These are phyloP conservation scores for Emydomyces testavorans DNA, from an alignment of 2,329 filamentous ascomycete genomes.

Conservation along the genomic window DNA sequence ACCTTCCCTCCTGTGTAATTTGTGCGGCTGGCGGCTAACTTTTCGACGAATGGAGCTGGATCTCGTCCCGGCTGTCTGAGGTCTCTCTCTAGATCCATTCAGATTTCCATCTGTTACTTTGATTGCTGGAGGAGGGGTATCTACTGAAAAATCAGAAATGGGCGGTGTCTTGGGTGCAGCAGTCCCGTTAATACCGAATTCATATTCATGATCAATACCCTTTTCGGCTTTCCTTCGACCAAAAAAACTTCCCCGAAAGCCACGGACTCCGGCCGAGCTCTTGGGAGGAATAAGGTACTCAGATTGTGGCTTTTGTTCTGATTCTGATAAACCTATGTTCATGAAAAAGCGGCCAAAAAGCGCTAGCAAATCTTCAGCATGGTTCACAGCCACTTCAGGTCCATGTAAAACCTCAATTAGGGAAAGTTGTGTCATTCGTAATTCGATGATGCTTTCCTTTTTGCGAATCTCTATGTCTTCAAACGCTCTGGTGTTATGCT, in stretches of 20 bases:
- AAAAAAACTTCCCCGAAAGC: slow-evolving; percentile 65
- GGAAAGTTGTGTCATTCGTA: slow-evolving; percentile 88
- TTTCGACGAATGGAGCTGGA: slow-evolving; percentile 24
- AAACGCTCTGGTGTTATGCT: slow-evolving; percentile 30
- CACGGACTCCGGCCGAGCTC: slow-evolving; percentile 57
- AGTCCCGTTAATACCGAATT: slow-evolving; percentile 24
- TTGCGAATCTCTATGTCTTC: slow-evolving; percentile 75
- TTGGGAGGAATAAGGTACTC: slow-evolving; percentile 49
- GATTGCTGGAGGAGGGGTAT: slow-evolving; percentile 52
- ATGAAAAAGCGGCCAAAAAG: slow-evolving; percentile 76
- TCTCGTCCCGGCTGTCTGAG: slow-evolving; percentile 14
- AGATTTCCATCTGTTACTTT: slow-evolving; percentile 59
- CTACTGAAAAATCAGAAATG: slow-evolving; percentile 18
- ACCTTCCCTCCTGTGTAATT: slow-evolving; percentile 26
- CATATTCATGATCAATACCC: slow-evolving; percentile 35
- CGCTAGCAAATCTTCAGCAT: slow-evolving; percentile 70
- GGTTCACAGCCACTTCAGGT: slow-evolving; percentile 73
- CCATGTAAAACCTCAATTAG: slow-evolving; percentile 76
- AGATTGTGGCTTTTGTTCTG: slow-evolving; percentile 20
- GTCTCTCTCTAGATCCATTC: slow-evolving; percentile 21
- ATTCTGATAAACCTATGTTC: slow-evolving; percentile 38
- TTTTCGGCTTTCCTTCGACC: slow-evolving; percentile 46
- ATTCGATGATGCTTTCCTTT: slow-evolving; percentile 77
- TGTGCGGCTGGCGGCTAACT: slow-evolving; percentile 16
- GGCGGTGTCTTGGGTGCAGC: slow-evolving; percentile 18